Base-by-base conservation (phyloP, 106 monocot species). In the Dendrobium chrysotoxum region DNA sequence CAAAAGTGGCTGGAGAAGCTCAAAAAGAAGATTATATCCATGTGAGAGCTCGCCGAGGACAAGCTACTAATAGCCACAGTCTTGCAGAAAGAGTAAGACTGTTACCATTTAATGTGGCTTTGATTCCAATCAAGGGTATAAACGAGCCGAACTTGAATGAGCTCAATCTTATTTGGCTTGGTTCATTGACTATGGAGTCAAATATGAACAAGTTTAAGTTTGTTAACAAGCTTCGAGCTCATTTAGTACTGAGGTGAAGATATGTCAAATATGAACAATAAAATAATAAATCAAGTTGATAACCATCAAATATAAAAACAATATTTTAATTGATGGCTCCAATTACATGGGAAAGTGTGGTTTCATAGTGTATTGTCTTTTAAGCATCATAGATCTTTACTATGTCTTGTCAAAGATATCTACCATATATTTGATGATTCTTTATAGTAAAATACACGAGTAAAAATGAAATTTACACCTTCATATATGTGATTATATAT, bases 51-150 rank as follows among this genome's bases (percentile, higher is more conserved):
- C 84, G 89, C 18, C 83, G 89, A n/a, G 89, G 86, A 57, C 89
- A 89, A 76, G 89, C 89, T 58, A 89, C 89, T 12, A 83, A 70
- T n/a, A 89, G 89, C 78, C 89, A 89, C 42, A 89, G 89, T 75
- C 89, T 86, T 84, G 89, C 89, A 35, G 89, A 86, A 82, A 86
- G 89, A 76, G 89, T 89, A 86, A 79, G 73, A 9, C 20, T 40
- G 74, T 42, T 21, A 42, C 42, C 71, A 71, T 64, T 23, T 23
- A 53, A 30, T 21, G 31, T 35, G 16, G 28, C 6, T 2, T 7
- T 74, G 28, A 3, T 12, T 50, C 15, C 50, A 13, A 13, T 42
- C 50, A 50, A 50, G 11, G 12, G 50, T 16, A 2, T 15, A 50
- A 50, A 50, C 0, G 13, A 50, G 50, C 50, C 1, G 50, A 42